A percentile compares a stretch with the other conserved stretches of the same genome.
Evolutionary conservation across 164 flowering plant genomes (phyloP).

Genomic region (Chloranthus sessilifolius): DNA sequence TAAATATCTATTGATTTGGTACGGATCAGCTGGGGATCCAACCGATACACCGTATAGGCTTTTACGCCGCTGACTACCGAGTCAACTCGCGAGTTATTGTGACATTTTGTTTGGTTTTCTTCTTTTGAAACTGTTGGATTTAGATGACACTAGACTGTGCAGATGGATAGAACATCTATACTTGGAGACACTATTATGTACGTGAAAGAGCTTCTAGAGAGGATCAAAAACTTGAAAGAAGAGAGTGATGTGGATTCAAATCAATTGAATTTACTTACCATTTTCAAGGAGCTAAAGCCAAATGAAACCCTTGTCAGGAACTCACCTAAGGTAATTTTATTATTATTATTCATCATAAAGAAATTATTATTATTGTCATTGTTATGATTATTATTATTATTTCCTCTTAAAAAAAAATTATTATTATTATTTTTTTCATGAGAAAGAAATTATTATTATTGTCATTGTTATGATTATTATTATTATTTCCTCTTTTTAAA

Average conservation of each 20-base stretch:
- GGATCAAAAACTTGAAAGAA: slow-evolving; percentile 56
- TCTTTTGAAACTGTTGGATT: too few species aligned
- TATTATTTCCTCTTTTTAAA: too few species aligned
- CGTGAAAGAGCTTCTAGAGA: slow-evolving; percentile 79
- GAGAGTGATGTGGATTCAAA: slow-evolving; percentile 36
- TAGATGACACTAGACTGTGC: neutral
- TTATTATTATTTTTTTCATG: too few species aligned
- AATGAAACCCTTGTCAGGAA: slow-evolving; percentile 57
- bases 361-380: neutral
- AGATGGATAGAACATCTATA: slow-evolving; percentile 97
- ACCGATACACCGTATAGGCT: too few species aligned
- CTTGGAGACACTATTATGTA: slow-evolving; percentile 92
- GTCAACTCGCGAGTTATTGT: too few species aligned
- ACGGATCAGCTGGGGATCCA: too few species aligned
- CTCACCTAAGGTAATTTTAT: slow-evolving; percentile 79
- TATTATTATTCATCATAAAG: too few species aligned
- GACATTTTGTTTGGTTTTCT: too few species aligned
- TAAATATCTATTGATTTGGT: too few species aligned
- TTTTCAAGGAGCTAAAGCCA: slow-evolving; percentile 51
- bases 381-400: neutral
- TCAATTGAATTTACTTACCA: slow-evolving; percentile 30
- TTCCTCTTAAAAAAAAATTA: neutral
- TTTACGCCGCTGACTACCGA: too few species aligned
- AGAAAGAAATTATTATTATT: too few species aligned
- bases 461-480: too few species aligned